phyloP scores from a whole-genome alignment of 805 yeast genomes.

The Lachancea quebecensis region DNA sequence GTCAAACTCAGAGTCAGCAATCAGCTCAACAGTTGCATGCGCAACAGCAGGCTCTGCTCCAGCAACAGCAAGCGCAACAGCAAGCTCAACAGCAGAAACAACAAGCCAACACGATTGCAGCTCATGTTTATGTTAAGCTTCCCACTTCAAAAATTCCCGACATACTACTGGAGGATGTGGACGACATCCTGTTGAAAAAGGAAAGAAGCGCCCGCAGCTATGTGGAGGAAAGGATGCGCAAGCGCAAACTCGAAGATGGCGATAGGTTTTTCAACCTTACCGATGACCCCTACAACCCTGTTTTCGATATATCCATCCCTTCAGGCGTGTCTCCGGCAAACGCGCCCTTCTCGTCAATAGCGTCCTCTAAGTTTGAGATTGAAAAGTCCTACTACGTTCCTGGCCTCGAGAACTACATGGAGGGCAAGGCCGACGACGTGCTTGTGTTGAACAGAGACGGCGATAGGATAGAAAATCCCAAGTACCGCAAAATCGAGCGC shows the following conservation, averaged over 20 bases:
- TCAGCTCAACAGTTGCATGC: constrained; percentile 2
- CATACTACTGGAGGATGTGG: constrained; percentile 78
- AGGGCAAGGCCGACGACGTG: constrained; percentile 23
- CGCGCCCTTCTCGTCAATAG: constrained; percentile 74
- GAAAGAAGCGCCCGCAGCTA: constrained; percentile 71
- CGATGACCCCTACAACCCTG: constrained; percentile 80
- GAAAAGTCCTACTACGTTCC: constrained; percentile 48
- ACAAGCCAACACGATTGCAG: constrained; percentile 20
- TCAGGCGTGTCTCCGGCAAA: constrained; percentile 50
- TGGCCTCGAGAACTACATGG: constrained; percentile 25
- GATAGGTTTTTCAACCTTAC: constrained; percentile 77
- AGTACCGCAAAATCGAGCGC: constrained; percentile 30
- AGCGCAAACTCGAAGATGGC: constrained; percentile 59
- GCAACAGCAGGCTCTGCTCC: constrained; percentile 18
- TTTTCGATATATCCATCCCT: constrained; percentile 58
- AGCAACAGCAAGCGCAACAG: constrained; percentile 17
- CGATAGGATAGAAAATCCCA: constrained; percentile 24
- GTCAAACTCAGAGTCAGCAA: constrained; percentile 1
- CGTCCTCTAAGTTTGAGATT: constrained; percentile 59
- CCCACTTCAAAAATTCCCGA: constrained; percentile 93
- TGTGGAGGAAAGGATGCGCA: constrained; percentile 77
- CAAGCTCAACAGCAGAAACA: constrained; percentile 15
- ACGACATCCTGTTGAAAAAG: constrained; percentile 64
- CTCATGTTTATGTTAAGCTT: constrained; percentile 75
- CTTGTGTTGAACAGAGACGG: constrained; percentile 24